Percentiles rank a stretch among this genome's conserved stretches.
Evolutionary conservation across 192 early-diverging fungal genomes (phyloP).

Genomic region (Piromyces sp.): DNA sequence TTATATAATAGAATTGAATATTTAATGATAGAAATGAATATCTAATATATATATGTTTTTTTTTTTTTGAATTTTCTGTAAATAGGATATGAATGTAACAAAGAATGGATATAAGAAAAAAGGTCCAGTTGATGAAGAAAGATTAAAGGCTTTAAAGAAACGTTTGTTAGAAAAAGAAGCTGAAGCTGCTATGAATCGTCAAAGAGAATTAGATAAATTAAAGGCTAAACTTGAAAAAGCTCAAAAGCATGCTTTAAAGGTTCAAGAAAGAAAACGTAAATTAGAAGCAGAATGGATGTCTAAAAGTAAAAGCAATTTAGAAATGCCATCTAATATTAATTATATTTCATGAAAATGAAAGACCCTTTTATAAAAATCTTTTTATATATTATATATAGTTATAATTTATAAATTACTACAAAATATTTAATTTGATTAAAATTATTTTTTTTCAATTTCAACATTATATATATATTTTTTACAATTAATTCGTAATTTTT

Average conservation of each 20-base stretch:
- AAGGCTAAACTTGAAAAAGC: not conserved
- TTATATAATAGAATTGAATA: not conserved
- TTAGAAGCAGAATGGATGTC: not conserved
- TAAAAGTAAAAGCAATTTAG: not conserved
- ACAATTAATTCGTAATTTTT: too few relatives aligned
- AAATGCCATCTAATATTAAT: not conserved
- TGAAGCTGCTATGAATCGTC: not conserved
- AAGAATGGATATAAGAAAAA: not conserved
- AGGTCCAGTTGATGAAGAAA: not conserved
- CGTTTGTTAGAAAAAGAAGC: not conserved
- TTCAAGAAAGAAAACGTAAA: not conserved
- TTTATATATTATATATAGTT: too few relatives aligned
- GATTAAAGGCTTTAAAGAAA: not conserved
- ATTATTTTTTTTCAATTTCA: too few relatives aligned
- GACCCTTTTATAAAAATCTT: too few relatives aligned
- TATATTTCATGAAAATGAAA: too few relatives aligned
- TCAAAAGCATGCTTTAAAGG: not conserved
- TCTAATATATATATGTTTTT: too few relatives aligned
- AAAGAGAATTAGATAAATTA: not conserved
- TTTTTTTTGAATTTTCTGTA: too few relatives aligned
- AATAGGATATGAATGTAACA: not conserved
- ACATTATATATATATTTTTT: too few relatives aligned
- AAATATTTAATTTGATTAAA: too few relatives aligned
- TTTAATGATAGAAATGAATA: too few relatives aligned
- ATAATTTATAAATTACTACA: too few relatives aligned